Percentiles rank a stretch among this genome's conserved stretches.
These are phyloP conservation scores for Plasmodium falciparum DNA, from an alignment of 169 alveolate species.

Conservation along the genomic window DNA sequence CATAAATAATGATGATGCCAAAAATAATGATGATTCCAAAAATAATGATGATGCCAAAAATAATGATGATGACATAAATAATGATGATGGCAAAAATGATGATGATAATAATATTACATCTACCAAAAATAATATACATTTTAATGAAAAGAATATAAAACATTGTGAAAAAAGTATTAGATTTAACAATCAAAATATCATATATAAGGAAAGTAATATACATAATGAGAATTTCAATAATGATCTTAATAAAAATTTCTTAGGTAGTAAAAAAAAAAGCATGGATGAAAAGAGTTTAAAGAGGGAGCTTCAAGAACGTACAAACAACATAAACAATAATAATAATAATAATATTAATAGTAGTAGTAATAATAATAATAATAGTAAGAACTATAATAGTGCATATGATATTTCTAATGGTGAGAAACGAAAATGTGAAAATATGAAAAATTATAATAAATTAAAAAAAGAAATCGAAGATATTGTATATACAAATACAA, in stretches of 20 bases:
- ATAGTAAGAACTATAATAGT: background rate
- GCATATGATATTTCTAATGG: conserved; percentile 5
- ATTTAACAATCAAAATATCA: no score
- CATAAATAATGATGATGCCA: background rate
- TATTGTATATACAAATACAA: conserved; percentile 73
- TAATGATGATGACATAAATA: background rate
- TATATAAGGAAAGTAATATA: no score
- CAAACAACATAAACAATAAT: background rate
- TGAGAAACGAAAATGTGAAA: conserved; percentile 6
- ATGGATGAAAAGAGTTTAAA: background rate
- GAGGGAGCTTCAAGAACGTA: no score
- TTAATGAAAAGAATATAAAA: no score
- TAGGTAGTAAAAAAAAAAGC: background rate
- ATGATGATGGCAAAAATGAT: background rate
- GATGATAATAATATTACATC: background rate
- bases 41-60: background rate
- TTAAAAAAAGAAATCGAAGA: conserved; percentile 64
- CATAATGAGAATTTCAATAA: no score
- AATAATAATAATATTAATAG: conserved; percentile 4
- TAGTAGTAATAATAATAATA: background rate
- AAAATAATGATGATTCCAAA: background rate
- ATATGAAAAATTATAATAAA: conserved; percentile 58
- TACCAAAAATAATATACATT: no score
- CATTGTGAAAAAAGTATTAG: no score
- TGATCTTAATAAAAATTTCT: no score